Base-by-base conservation (phyloP, 164 flowering plant species). In the Pachysandra terminalis region DNA sequence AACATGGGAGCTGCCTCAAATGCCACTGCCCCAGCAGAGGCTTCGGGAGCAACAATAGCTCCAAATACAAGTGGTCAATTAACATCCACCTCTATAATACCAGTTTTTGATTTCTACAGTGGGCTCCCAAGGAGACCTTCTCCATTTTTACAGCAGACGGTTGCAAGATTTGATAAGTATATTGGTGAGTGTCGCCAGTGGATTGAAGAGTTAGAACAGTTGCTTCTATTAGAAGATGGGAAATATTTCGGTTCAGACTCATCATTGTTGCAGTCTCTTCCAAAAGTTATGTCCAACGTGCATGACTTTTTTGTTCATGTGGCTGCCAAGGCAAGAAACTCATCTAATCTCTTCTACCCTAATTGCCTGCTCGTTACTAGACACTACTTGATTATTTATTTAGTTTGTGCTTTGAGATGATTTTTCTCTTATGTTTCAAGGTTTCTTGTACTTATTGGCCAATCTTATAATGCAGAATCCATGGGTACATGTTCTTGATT, bases 301-400 rank as follows among this genome's bases (percentile, higher is more conserved):
- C 99, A 96, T 74, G 94, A 83, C 65, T 90, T 90, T 78, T 96
- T 96, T 83, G 88, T 96, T 74, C 95, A 96, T 73, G 97, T 90
- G 66, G 99, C 99, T 68, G 87, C 99, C 22, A 96, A 96, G 98
- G 99, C 90, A 79, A 78, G 27, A 51, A 22, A n/a, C n/a, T n/a
- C n/a, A n/a, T n/a, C n/a, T n/a, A n/a, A n/a, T n/a, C 10, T 6
- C 27, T 49, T 40, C 51, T 53, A 23, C 32, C 59, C 15, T 49
- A 25, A 32, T 32, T 32, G 5, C 37, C n/a, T n/a, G 37, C 37
- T 32, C 37, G 3, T 32, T 7, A 32, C 37, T 3, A 32, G 37
- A 32, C 7, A 32, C 37, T 32, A 7, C 37, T 32, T 32, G 3
- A 32, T 32, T 32, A 32, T 32, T 32, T 32, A 32, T 32, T 32